Evolutionary conservation across 768 basidiomycete genomes (phyloP), one percentile per base, ranked within the genome.

Genomic region (Lactarius hengduanensis): DNA sequence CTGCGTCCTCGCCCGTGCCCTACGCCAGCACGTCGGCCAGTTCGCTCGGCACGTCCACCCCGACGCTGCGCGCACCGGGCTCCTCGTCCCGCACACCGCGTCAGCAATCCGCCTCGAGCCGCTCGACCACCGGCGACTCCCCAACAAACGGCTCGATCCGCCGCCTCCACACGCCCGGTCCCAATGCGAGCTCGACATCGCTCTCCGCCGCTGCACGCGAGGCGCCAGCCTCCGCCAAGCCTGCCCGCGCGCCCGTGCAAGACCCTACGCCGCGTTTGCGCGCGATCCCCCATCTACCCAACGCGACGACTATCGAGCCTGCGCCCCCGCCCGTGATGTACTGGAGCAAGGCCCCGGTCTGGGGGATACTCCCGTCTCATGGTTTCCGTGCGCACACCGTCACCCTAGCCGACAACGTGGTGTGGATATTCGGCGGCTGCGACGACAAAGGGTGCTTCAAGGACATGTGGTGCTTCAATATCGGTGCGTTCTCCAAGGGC

Each of bases 401-500:
- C 53, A 96, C 91, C 0, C 78, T 96, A 56, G 87, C 95, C 22
- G 94, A 95, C 66, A 83, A 86, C 54, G 80, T 85, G 38, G 91
- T 89, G 0, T 98, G 94, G 92, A 72, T 96, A 34, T 89, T 96
- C 71, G 94, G 94, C 10, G 95, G 94, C 2, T 93, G 91, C 69
- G 94, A 96, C 69, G 91, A 91, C 66, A 84, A 84, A 72, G 87
- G 86, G 18, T 87, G 85, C 65, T 86, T 83, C 76, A 84, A 81
- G 70, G 91, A 94, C 62, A 81, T 94, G 2, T 92, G 89, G 71
- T 92, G 87, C 70, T 93, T 95, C 71, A 93, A 96, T 74, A 90
- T 84, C 1, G 93, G 92, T 91, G 56, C 53, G 78, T 69, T 20
- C 43, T 38, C 11, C 54, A 30, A 22, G 4, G 7, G 10, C 26